Evolutionary conservation across 176 grass and related monocot species (phyloP), one percentile per base, ranked within the genome.

Genomic region (Melocanna baccifera): DNA sequence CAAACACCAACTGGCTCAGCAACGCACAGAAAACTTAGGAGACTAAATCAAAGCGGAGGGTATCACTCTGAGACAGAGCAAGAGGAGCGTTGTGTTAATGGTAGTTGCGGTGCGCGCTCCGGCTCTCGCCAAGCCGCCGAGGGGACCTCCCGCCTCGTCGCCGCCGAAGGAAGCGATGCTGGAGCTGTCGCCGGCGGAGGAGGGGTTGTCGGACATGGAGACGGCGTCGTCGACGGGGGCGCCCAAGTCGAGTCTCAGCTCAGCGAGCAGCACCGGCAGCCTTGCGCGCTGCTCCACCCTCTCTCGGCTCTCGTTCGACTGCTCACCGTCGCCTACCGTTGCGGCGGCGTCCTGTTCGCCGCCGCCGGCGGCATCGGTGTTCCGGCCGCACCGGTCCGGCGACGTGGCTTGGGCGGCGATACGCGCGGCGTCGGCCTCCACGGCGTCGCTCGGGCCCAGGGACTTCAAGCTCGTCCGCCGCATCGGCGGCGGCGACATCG

Each of bases 401-500:
- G 93, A 97, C 57, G 78, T 75, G 15, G 86, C 85, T 42, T 85
- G 92, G 88, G 77, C 57, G 37, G 86, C 90, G 7, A 89, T 92
- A 47, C 83, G 75, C n/a, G 57, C 88, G 3, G 88, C 88, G 3
- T 50, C 88, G 41, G 26, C 88, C 16, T 16, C 84, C 37, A 18
- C 85, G 3, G 26, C 56, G 0, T 63, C 80, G 6, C 86, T 96
- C 2, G 93, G 93, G 0, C 89, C 87, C 0, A 68, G 80, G 46
- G 89, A 99, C 73, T 99, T 99, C 91, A 86, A 72, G 73, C 86
- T 99, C 0, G 64, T 99, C 1, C 86, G 90, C 2, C 93, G 94
- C 62, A 81, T 99, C 16, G 93, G 96, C 47, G 92, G 87, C 58
- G 96, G 96, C 26, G 96, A 99, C 83, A 84, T 99, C 52, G 96